Conservation (phyloP, 441 rosid species). For the Melastoma candidum region DNA sequence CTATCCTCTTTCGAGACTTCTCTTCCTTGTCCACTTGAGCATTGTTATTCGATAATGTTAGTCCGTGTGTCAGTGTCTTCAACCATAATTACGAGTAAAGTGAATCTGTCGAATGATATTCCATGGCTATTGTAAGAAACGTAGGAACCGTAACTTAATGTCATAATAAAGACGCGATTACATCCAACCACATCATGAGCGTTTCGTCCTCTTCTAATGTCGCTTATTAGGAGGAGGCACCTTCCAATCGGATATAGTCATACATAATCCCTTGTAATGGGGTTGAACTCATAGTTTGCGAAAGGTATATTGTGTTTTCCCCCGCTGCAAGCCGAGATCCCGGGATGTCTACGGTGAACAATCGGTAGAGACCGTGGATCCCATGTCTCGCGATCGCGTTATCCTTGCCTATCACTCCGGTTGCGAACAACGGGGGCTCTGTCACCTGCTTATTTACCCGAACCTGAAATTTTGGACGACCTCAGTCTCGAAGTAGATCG, state of each 20-base stretch:
- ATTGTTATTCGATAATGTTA: too few species aligned
- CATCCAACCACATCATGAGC: too few species aligned
- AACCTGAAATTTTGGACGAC: background rate
- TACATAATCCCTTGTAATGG: constrained; percentile 19
- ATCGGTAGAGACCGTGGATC: constrained; percentile 16
- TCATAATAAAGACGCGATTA: too few species aligned
- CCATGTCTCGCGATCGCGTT: constrained; percentile 19
- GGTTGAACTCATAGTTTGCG: constrained; percentile 4
- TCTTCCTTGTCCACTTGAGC: too few species aligned
- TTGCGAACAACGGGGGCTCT: constrained; percentile 2
- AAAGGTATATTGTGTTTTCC: constrained; percentile 10
- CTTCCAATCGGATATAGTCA: constrained; percentile 15
- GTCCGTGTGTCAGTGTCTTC: too few species aligned
- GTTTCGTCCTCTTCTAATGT: too few species aligned
- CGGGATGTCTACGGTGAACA: constrained; percentile 10
- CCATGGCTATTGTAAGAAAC: too few species aligned
- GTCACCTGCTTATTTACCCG: constrained; percentile 2
- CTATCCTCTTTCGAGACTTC: too few species aligned
- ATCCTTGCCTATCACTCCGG: constrained; percentile 12
- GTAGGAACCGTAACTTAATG: too few species aligned
- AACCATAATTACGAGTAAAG: too few species aligned
- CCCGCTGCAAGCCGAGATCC: constrained; percentile 6
- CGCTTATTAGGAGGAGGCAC: constrained; percentile 1
- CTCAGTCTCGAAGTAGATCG: too few species aligned
- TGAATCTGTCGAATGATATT: too few species aligned